phyloP scores from a whole-genome alignment of 2,329 filamentous ascomycete genomes.

The Penicillium sp. region DNA sequence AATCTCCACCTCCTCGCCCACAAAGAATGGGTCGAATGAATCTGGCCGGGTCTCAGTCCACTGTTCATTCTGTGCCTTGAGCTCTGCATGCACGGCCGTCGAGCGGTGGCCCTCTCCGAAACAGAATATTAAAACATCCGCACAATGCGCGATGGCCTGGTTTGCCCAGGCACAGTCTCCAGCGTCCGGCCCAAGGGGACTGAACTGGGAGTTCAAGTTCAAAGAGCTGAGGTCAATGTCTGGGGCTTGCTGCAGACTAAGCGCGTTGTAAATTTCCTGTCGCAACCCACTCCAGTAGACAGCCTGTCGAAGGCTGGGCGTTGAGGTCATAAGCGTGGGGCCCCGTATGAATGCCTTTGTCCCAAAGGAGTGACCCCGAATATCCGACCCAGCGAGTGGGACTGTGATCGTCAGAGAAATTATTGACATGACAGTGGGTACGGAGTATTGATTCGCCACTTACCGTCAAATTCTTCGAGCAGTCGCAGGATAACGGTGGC shows the following conservation, averaged over 20 bases:
- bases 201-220: constrained; percentile 33
- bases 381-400: constrained; percentile 24
- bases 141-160: constrained; percentile 38
- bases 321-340: constrained; percentile 23
- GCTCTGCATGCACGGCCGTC: constrained; percentile 15
- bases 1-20: constrained; percentile 18
- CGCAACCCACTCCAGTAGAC: constrained; percentile 30
- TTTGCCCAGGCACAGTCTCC: constrained; percentile 47
- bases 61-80: constrained; percentile 18
- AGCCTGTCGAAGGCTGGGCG: constrained; percentile 31
- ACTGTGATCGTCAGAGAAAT: constrained; percentile 17
- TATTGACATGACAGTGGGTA: not conserved
- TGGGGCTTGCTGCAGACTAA: constrained; percentile 29
- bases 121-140: constrained; percentile 28
- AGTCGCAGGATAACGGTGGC: constrained; percentile 45
- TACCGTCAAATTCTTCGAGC: constrained; percentile 46
- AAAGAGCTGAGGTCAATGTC: constrained; percentile 28
- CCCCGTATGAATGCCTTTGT: constrained; percentile 26
- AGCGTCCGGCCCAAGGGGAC: constrained; percentile 37
- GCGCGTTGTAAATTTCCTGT: constrained; percentile 38
- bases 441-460: not conserved
- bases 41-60: constrained; percentile 22
- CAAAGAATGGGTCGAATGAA: constrained; percentile 27
- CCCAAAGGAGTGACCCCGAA: constrained; percentile 26
- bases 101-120: constrained; percentile 21